A percentile compares a stretch with the other conserved stretches of the same genome.
phyloP scores from a whole-genome alignment of 495 filamentous ascomycete genomes.

The Penicillium coprophilum region DNA sequence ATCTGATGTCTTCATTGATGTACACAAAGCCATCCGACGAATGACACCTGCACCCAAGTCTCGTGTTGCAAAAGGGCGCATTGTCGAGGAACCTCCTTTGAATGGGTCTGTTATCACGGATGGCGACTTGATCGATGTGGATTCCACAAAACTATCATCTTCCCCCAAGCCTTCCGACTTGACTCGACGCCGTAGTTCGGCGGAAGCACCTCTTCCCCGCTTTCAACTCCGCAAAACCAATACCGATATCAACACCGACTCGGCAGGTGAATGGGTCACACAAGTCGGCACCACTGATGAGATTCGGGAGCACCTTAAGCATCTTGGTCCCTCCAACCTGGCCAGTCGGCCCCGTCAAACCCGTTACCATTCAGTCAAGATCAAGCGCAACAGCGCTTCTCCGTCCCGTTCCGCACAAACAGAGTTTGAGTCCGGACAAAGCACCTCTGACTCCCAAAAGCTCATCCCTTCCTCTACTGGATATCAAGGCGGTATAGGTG shows the following conservation, averaged over 20 bases:
- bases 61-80: slow-evolving; percentile 57
- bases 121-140: slow-evolving; percentile 41
- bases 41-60: slow-evolving; percentile 64
- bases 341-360: slow-evolving; percentile 81
- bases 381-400: slow-evolving; percentile 65
- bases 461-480: slow-evolving; percentile 22
- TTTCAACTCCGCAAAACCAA: slow-evolving; percentile 44
- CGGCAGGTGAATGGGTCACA: slow-evolving; percentile 33
- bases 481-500: slow-evolving; percentile 51
- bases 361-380: slow-evolving; percentile 85
- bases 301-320: slow-evolving; percentile 78
- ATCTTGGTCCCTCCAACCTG: slow-evolving; percentile 88
- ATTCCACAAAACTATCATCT: slow-evolving; percentile 21
- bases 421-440: slow-evolving; percentile 37
- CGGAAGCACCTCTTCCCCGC: slow-evolving; percentile 51
- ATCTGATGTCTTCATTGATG: slow-evolving; percentile 94
- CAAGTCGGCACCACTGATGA: slow-evolving; percentile 54
- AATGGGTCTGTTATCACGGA: slow-evolving; percentile 25
- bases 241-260: slow-evolving; percentile 27
- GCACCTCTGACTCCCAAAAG: slow-evolving; percentile 27
- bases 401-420: slow-evolving; percentile 42
- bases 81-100: slow-evolving; percentile 50
- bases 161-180: slow-evolving; percentile 13
- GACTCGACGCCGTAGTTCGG: slow-evolving; percentile 43
- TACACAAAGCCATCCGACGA: slow-evolving; percentile 92